phyloP scores from a whole-genome alignment of 2,329 filamentous ascomycete genomes.

The Neonectria punicea region DNA sequence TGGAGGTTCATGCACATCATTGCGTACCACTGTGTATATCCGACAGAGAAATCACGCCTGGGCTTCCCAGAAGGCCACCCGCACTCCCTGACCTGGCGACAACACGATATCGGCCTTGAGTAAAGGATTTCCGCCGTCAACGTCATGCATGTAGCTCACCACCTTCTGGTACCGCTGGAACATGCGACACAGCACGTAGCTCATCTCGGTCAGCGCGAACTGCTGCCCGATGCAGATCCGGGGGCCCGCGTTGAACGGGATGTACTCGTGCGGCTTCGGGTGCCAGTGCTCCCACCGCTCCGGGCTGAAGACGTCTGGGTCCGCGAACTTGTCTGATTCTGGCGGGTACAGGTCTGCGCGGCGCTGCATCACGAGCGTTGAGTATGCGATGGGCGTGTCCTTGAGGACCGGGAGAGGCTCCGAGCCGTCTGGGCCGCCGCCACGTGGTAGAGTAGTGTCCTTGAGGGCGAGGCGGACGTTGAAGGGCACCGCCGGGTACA shows the following conservation, averaged over 20 bases:
- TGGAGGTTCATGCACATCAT: not conserved
- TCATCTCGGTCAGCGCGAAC: slow-evolving; percentile 82
- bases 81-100: slow-evolving; percentile 68
- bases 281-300: slow-evolving; percentile 74
- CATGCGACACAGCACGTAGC: slow-evolving; percentile 76
- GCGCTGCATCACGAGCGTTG: slow-evolving; percentile 78
- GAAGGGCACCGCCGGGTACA: slow-evolving; percentile 83
- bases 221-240: slow-evolving; percentile 83
- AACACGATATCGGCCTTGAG: slow-evolving; percentile 70
- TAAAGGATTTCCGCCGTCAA: slow-evolving; percentile 64
- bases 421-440: slow-evolving; percentile 71
- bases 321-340: slow-evolving; percentile 55
- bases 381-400: slow-evolving; percentile 74
- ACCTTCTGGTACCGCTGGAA: slow-evolving; percentile 77
- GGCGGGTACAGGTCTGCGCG: slow-evolving; percentile 70
- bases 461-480: slow-evolving; percentile 78
- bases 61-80: slow-evolving; percentile 65
- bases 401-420: slow-evolving; percentile 73
- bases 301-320: slow-evolving; percentile 66
- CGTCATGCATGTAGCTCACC: slow-evolving; percentile 64
- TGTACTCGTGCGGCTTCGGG: slow-evolving; percentile 75
- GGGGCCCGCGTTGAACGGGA: slow-evolving; percentile 80
- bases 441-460: slow-evolving; percentile 79
- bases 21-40: too few species aligned
- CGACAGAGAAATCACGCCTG: slow-evolving; percentile 36